phyloP scores from a whole-genome alignment of 2,329 filamentous ascomycete genomes.

The Aureobasidium zeae region DNA sequence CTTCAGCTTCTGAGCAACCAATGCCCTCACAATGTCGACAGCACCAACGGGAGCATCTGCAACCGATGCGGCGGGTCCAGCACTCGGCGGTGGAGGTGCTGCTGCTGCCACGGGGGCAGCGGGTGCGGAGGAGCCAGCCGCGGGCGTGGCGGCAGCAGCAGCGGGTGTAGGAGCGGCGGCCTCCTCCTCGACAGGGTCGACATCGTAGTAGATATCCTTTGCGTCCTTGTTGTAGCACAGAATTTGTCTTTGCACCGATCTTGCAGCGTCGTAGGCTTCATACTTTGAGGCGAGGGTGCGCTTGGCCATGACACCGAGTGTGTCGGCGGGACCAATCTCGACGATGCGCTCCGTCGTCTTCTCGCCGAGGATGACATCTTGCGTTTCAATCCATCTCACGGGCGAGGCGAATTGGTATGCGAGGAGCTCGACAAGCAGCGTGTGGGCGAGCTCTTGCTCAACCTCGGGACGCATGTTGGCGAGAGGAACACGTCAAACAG shows the following conservation, averaged over 20 bases:
- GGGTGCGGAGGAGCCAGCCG: conserved; percentile 44
- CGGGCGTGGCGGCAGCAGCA: conserved; percentile 34
- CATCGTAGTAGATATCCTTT: conserved; percentile 99
- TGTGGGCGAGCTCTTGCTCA: conserved; percentile 98
- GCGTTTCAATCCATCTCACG: conserved; percentile 99
- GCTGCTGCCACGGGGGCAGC: conserved; percentile 45
- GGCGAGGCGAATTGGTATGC: conserved; percentile 99
- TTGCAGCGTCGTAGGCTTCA: conserved; percentile 95
- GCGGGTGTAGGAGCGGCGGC: conserved; percentile 45
- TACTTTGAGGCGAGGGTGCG: conserved; percentile 93
- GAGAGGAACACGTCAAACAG: conserved; percentile 10
- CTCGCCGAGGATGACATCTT: conserved; percentile 97
- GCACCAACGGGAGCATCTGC: conserved; percentile 81
- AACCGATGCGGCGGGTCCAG: conserved; percentile 79
- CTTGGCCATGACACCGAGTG: conserved; percentile 94
- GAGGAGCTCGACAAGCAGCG: conserved; percentile 93
- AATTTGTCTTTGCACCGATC: conserved; percentile 92
- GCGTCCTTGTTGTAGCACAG: conserved; percentile 99
- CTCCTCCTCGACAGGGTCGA: conserved; percentile 90
- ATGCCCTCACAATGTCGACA: conserved; percentile 75
- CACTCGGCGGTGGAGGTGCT: conserved; percentile 54
- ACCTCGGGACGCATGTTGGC: conserved; percentile 88
- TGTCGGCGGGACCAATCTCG: conserved; percentile 94
- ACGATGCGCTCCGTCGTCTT: conserved; percentile 95
- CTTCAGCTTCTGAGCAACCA: conserved; percentile 97